Evolutionary conservation across 371 early-diverging fungal genomes (phyloP).

Genomic region (Homolaphlyctis polyrhiza): DNA sequence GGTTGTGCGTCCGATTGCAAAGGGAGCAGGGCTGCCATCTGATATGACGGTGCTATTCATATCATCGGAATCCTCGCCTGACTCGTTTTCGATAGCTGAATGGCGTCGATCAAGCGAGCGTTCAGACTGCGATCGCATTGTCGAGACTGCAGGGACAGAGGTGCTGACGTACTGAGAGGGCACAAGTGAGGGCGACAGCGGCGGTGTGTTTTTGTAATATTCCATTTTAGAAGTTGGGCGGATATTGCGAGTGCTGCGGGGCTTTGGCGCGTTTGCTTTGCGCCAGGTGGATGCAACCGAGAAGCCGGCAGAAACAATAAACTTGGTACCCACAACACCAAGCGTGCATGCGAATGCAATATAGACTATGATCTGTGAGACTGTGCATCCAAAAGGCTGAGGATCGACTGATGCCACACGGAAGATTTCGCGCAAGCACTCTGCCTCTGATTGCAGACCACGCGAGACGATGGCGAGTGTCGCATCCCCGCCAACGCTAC

Average conservation of each 20-base stretch:
- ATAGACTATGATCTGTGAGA: constrained; percentile 28
- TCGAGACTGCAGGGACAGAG: background rate
- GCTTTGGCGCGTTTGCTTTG: constrained; percentile 17
- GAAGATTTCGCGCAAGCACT: constrained; percentile 31
- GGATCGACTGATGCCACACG: constrained; percentile 27
- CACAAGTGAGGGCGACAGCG: too few species aligned
- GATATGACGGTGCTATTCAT: background rate
- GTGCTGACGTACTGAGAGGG: background rate
- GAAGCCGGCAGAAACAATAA: constrained; percentile 35
- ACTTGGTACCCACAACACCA: constrained; percentile 26
- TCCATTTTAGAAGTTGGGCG: too few species aligned
- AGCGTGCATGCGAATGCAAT: constrained; percentile 27
- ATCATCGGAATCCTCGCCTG: background rate
- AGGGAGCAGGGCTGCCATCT: background rate
- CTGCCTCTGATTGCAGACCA: constrained; percentile 15
- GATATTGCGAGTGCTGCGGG: background rate
- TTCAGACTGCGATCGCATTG: background rate
- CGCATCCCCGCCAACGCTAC: constrained; percentile 27
- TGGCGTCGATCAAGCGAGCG: background rate
- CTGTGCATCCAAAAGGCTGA: constrained; percentile 24
- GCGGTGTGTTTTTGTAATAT: too few species aligned
- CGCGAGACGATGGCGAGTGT: constrained; percentile 20
- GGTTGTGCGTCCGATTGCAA: background rate
- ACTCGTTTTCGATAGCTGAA: background rate
- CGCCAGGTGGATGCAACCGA: constrained; percentile 27